Evolutionary conservation across 768 basidiomycete species (phyloP).

Genomic region (Calocybe gangraenosa): DNA sequence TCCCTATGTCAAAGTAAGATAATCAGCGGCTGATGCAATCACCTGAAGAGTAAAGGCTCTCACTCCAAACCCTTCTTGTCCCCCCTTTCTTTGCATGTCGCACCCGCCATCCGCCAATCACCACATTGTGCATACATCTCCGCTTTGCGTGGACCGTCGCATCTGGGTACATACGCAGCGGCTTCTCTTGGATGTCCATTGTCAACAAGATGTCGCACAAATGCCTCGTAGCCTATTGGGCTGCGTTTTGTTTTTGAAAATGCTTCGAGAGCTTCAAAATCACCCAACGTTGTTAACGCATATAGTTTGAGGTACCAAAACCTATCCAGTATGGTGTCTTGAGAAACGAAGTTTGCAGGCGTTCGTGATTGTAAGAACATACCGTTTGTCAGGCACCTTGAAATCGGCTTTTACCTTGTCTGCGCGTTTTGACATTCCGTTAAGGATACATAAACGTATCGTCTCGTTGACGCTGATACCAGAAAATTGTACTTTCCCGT

Average conservation of each 20-base stretch:
- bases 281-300: constrained; percentile 70
- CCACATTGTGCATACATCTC: constrained; percentile 89
- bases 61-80: constrained; percentile 86
- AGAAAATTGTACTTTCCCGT: constrained; percentile 75
- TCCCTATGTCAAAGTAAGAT: constrained; percentile 40
- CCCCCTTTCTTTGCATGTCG: constrained; percentile 84
- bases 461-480: constrained; percentile 87
- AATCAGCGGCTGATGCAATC: background rate
- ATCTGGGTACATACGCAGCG: constrained; percentile 69
- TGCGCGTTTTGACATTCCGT: constrained; percentile 80
- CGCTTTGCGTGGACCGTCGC: constrained; percentile 77
- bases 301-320: constrained; percentile 94
- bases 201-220: constrained; percentile 74
- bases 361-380: constrained; percentile 13
- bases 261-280: constrained; percentile 82
- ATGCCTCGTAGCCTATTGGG: constrained; percentile 94
- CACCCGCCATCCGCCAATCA: constrained; percentile 86
- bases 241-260: constrained; percentile 87
- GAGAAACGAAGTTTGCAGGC: background rate
- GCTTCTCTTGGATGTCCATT: constrained; percentile 78
- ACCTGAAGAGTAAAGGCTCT: constrained; percentile 27
- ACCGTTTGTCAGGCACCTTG: constrained; percentile 95
- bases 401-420: constrained; percentile 88
- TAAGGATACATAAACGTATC: constrained; percentile 70
- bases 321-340: constrained; percentile 33